Conservation (phyloP, 768 basidiomycete genomes). For the Trametes cinnabarina region DNA sequence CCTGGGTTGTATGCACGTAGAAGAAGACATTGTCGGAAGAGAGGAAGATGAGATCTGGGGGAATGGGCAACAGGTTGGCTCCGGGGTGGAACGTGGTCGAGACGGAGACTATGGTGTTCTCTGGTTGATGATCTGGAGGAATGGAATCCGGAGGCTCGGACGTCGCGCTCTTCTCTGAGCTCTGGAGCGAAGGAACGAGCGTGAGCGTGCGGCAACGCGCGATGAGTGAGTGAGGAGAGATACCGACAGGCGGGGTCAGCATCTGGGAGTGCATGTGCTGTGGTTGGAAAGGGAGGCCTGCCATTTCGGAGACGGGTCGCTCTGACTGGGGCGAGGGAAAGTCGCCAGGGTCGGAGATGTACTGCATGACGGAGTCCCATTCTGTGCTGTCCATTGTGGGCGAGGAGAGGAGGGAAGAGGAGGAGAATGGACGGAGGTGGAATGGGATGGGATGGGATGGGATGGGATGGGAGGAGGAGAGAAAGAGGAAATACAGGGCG, state of each 20-base stretch:
- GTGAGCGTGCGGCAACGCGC: not conserved
- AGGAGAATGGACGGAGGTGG: not conserved
- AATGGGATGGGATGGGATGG: not conserved
- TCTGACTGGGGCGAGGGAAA: slow-evolving; percentile 15
- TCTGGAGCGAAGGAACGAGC: not conserved
- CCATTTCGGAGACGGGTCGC: slow-evolving; percentile 19
- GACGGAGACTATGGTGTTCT: slow-evolving; percentile 58
- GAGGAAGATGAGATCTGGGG: slow-evolving; percentile 63
- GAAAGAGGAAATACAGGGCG: not conserved
- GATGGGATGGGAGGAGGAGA: not conserved
- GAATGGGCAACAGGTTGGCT: slow-evolving; percentile 50
- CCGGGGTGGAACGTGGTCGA: slow-evolving; percentile 82
- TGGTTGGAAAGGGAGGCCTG: slow-evolving; percentile 3
- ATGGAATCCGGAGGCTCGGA: slow-evolving; percentile 7
- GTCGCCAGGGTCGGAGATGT: slow-evolving; percentile 22
- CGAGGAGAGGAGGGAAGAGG: not conserved
- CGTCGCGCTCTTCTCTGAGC: slow-evolving; percentile 17
- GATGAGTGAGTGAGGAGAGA: not conserved
- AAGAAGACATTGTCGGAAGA: slow-evolving; percentile 81
- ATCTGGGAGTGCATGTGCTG: slow-evolving; percentile 8
- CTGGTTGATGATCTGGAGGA: not conserved
- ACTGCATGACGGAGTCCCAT: slow-evolving; percentile 28
- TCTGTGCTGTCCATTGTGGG: slow-evolving; percentile 23
- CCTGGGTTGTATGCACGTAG: slow-evolving; percentile 65
- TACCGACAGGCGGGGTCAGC: slow-evolving; percentile 27